A percentile compares a stretch with the other conserved stretches of the same genome.
Evolutionary conservation across 1,139 yeast species (phyloP).

Genomic region (Arxiozyma telluris): DNA sequence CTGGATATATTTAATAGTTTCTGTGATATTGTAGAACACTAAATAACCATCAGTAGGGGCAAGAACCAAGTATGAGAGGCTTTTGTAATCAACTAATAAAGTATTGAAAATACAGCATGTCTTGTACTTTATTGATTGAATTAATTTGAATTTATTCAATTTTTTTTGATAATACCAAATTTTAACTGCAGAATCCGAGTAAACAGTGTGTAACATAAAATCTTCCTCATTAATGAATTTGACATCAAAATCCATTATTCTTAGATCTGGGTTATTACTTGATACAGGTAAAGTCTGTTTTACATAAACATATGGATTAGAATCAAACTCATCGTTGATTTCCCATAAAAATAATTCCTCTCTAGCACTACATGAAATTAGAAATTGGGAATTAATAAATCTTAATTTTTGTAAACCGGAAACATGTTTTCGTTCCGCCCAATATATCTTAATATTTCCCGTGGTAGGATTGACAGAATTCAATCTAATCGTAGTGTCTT

Average conservation of each 20-base stretch:
- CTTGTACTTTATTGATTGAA: slow-evolving; percentile 47
- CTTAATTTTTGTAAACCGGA: slow-evolving; percentile 77
- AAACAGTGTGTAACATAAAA: slow-evolving; percentile 57
- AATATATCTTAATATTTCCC: slow-evolving; percentile 40
- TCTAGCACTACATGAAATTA: slow-evolving; percentile 73
- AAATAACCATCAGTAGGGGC: slow-evolving; percentile 82
- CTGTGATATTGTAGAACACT: slow-evolving; percentile 46
- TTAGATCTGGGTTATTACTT: slow-evolving; percentile 58
- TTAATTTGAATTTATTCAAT: slow-evolving; percentile 34
- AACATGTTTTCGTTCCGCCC: slow-evolving; percentile 72
- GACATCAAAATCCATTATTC: slow-evolving; percentile 77
- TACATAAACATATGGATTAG: slow-evolving; percentile 39
- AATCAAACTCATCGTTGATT: slow-evolving; percentile 32
- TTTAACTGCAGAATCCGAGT: slow-evolving; percentile 74
- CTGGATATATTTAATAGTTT: not conserved
- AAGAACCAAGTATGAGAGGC: slow-evolving; percentile 36
- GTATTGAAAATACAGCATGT: slow-evolving; percentile 71
- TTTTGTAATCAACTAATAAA: slow-evolving; percentile 35
- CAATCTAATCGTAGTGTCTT: slow-evolving; percentile 70
- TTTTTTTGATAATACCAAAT: slow-evolving; percentile 46
- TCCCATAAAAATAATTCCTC: slow-evolving; percentile 86
- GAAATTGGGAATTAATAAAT: slow-evolving; percentile 46
- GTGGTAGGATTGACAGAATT: slow-evolving; percentile 33
- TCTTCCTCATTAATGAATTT: slow-evolving; percentile 28
- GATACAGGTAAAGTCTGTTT: slow-evolving; percentile 42